Conservation (phyloP, 2,329 filamentous ascomycete species). For the Pochonia chlamydosporia region DNA sequence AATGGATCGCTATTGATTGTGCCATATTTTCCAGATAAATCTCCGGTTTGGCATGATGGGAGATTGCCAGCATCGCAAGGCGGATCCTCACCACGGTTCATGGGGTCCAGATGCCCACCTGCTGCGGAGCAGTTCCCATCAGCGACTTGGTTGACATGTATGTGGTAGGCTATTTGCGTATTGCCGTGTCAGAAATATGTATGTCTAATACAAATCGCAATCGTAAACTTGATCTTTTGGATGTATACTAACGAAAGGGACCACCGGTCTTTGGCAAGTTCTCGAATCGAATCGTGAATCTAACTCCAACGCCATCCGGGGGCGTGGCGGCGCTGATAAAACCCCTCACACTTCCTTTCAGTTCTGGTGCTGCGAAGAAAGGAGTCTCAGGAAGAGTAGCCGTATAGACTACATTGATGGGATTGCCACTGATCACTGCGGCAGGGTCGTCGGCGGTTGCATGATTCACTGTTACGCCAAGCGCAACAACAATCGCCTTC, state of each 20-base stretch:
- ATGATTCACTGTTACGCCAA: background rate
- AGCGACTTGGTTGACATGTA: slow-evolving; percentile 57
- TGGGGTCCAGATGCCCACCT: slow-evolving; percentile 66
- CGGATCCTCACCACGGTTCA: slow-evolving; percentile 54
- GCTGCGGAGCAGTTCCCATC: slow-evolving; percentile 68
- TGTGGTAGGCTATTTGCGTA: slow-evolving; percentile 59
- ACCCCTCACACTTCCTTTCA: slow-evolving; percentile 37
- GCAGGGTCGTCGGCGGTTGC: slow-evolving; percentile 35
- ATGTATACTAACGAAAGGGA: slow-evolving; percentile 50
- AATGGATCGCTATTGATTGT: slow-evolving; percentile 49
- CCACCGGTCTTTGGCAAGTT: slow-evolving; percentile 53
- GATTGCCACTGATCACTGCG: slow-evolving; percentile 48
- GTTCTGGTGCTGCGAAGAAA: slow-evolving; percentile 47
- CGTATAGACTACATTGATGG: slow-evolving; percentile 42
- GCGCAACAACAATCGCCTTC: background rate
- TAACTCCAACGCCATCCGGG: slow-evolving; percentile 47
- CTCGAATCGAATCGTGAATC: slow-evolving; percentile 48
- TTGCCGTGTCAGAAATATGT: background rate
- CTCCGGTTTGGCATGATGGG: slow-evolving; percentile 67
- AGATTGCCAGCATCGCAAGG: slow-evolving; percentile 53
- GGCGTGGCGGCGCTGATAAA: slow-evolving; percentile 41
- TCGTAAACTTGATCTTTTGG: background rate
- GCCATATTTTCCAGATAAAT: slow-evolving; percentile 70
- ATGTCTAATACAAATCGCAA: background rate
- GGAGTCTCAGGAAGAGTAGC: slow-evolving; percentile 49